These are phyloP conservation scores for Rhizopogon roseolus DNA, from an alignment of 768 basidiomycete genomes.

Conservation along the genomic window DNA sequence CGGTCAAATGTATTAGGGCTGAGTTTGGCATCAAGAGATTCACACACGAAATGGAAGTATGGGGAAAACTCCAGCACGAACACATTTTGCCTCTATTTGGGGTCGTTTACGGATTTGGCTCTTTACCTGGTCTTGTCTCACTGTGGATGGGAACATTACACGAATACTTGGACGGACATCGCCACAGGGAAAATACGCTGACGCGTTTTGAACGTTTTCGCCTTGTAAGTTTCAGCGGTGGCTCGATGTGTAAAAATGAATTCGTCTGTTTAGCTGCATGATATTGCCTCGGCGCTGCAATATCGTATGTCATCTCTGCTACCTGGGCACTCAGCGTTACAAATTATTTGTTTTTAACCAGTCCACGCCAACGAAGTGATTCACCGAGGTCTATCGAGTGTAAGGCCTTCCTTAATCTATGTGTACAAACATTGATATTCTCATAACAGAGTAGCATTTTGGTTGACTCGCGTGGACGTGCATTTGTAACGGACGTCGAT, in stretches of 20 bases:
- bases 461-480: slow-evolving; percentile 35
- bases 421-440: no score
- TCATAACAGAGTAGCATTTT: slow-evolving; percentile 33
- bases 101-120: slow-evolving; percentile 22
- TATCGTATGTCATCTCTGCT: neutral
- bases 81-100: slow-evolving; percentile 29
- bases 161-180: no score
- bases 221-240: neutral
- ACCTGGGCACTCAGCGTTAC: neutral
- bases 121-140: slow-evolving; percentile 24
- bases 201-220: neutral
- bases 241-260: no score
- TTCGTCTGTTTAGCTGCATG: neutral
- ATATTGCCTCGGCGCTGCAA: slow-evolving; percentile 1
- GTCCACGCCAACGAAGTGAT: slow-evolving; percentile 1
- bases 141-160: slow-evolving; percentile 19
- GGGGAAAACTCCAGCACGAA: slow-evolving; percentile 12
- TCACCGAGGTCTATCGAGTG: slow-evolving; percentile 3
- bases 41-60: slow-evolving; percentile 20
- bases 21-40: no score
- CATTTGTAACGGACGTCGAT: slow-evolving; percentile 39
- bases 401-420: neutral
- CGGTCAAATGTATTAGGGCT: no score
- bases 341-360: neutral
- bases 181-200: slow-evolving; percentile 1